Percentiles rank a stretch among this genome's conserved stretches.
Conservation (phyloP, 1,139 yeast genomes). For the Blastobotrys proliferans region DNA sequence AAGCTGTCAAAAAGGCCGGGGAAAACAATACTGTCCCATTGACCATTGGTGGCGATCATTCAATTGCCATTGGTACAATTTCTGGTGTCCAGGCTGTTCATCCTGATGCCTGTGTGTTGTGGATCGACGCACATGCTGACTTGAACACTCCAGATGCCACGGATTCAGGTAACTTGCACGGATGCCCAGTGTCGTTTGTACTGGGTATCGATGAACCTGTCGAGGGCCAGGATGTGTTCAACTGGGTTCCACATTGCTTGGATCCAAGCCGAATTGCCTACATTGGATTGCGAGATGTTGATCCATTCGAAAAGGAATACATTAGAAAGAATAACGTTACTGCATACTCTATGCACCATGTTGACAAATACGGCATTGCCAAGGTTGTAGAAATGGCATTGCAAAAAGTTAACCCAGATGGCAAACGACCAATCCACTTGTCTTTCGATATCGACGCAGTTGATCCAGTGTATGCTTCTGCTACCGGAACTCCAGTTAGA, state of each 20-base stretch:
- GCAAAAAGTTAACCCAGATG: conserved; percentile 68
- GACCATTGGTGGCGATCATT: conserved; percentile 95
- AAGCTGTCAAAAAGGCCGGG: conserved; percentile 56
- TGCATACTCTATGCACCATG: conserved; percentile 94
- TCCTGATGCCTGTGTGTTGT: conserved; percentile 85
- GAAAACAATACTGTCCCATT: conserved; percentile 58
- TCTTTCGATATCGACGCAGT: conserved; percentile 96
- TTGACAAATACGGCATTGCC: conserved; percentile 91
- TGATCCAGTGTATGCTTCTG: conserved; percentile 91
- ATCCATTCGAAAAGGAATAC: conserved; percentile 74
- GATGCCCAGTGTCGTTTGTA: conserved; percentile 90
- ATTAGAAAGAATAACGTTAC: conserved; percentile 68
- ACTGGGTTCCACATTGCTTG: conserved; percentile 76
- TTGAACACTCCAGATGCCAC: conserved; percentile 88
- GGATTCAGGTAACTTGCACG: conserved; percentile 88
- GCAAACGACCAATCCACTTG: conserved; percentile 74
- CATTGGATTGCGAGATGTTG: conserved; percentile 93
- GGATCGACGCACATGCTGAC: conserved; percentile 99
- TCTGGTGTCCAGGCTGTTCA: conserved; percentile 73
- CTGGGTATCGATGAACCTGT: conserved; percentile 51
- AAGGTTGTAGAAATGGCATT: conserved; percentile 91
- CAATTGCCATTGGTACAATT: conserved; percentile 91
- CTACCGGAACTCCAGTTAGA: conserved; percentile 96
- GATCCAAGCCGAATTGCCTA: conserved; percentile 74
- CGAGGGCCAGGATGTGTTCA: conserved; percentile 46